phyloP scores from a whole-genome alignment of 1,284 basidiomycete genomes.

The Cutaneotrichosporon cavernicola region DNA sequence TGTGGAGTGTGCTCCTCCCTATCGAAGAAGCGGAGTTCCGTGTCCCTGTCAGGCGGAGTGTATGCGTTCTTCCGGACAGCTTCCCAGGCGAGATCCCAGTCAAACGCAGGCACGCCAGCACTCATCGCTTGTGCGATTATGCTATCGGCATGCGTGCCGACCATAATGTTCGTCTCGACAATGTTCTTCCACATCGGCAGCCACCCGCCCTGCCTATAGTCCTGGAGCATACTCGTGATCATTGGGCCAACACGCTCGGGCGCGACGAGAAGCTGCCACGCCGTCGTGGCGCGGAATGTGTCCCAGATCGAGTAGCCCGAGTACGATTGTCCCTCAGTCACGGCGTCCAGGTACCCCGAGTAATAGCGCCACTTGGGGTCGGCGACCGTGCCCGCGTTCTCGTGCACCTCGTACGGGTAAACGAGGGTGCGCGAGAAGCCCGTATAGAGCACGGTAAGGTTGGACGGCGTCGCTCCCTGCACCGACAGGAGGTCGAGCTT shows the following conservation, averaged over 20 bases:
- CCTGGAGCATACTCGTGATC: conserved; percentile 75
- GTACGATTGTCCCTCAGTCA: conserved; percentile 68
- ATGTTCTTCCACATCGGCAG: conserved; percentile 89
- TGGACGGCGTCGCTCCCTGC: conserved; percentile 55
- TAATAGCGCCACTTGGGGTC: conserved; percentile 62
- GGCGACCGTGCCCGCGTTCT: conserved; percentile 50
- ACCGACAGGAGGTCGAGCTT: conserved; percentile 66
- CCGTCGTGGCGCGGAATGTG: conserved; percentile 74
- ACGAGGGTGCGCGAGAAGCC: conserved; percentile 51
- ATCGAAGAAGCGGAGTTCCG: conserved; percentile 66
- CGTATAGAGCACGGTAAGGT: conserved; percentile 39
- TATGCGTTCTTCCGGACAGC: conserved; percentile 72
- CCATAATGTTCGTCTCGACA: conserved; percentile 61
- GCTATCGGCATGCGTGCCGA: conserved; percentile 76
- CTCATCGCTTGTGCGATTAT: conserved; percentile 74
- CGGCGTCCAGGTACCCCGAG: conserved; percentile 56
- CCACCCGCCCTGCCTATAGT: conserved; percentile 74
- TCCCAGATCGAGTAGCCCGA: conserved; percentile 85
- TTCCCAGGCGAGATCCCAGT: conserved; percentile 66
- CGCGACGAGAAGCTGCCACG: conserved; percentile 71
- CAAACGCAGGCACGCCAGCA: conserved; percentile 59
- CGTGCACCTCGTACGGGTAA: conserved; percentile 76
- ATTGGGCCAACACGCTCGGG: conserved; percentile 72
- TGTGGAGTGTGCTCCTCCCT: conserved; percentile 76
- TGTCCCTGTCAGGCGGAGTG: conserved; percentile 63